Evolutionary conservation across 306 rosid species (phyloP), one percentile per base, ranked within the genome.

Genomic region (Rosa persica): DNA sequence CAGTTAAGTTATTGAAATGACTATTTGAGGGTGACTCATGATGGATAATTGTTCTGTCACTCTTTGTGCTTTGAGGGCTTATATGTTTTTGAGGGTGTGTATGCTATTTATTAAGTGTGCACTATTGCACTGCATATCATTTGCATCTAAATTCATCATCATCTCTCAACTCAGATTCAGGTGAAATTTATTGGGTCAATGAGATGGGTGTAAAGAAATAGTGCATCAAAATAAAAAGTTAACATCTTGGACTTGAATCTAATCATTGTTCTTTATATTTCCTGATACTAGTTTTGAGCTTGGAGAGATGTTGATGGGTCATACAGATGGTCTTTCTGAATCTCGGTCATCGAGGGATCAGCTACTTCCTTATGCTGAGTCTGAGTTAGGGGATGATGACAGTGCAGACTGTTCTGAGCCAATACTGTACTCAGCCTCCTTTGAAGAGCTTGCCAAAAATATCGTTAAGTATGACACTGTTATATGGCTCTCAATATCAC

Each of bases 401-500:
- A 81, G 79, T 16, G 86, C 86, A 81, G 88, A 65, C 43, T 69
- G 61, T 79, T 70, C 85, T 5, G 97, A 92, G 77, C 83, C 86
- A 75, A 80, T 90, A 70, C 82, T 94, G 20, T 87, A 90, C 87
- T 72, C 89, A 8, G 92, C 92, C 38, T 90, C 98, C 55, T 94
- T 94, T 77, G 88, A 90, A 77, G 97, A 92, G 81, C 92, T 90
- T 71, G 92, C 90, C 15, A 64, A 86, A 65, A 87, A 80, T 70
- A 81, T 79, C n/a, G 23, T 95, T 40, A 76, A 88, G 84, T 95
- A 95, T 70, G 98, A 95, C 76, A 90, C 89, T 3, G 74, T 92
- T 80, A 88, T 95, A 80, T 92, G 95, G 97, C 84, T 95, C 76
- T 86, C 91, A 75, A 91, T 95, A 80, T 95, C 98, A 36, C 72